Evolutionary conservation across 2,329 filamentous ascomycete species (phyloP), one percentile per base, ranked within the genome.

Genomic region (Verticillium tricorpus): DNA sequence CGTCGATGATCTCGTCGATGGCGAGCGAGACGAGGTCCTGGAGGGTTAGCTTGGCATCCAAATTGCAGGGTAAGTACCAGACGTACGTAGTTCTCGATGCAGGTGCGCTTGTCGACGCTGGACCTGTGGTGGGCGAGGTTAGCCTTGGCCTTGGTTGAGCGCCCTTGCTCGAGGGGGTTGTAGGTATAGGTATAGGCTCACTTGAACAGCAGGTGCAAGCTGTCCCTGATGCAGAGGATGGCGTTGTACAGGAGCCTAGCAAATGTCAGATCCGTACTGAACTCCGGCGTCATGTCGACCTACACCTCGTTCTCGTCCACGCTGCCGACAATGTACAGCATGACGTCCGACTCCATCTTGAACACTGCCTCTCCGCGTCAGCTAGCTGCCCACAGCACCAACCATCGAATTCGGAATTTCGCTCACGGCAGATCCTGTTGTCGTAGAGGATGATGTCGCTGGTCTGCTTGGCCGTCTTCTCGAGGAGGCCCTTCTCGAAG

Each of bases 391-490:
- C 92, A 64, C n/a, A 7, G 9, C n/a, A n/a, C n/a, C n/a, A n/a
- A n/a, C n/a, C n/a, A 12, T 50, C 8, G 5, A n/a, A 12, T 8
- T 14, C 45, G 19, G 9, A 3, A 22, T 25, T 9, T n/a, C 12
- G 45, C 45, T 50, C 45, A 50, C 45, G 19, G 45, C 45, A 50
- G 19, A 99, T 90, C 71, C 92, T 88, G 80, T 96, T 96, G 79
- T 99, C 95, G 79, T 97, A 98, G 61, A 99, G 87, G 69, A 99
- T 96, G 70, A 99, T 95, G 79, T 98, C 95, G 69, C 90, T 92
- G 15, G 87, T 93, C 80, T 96, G 92, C 83, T 98, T 99, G 68
- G 91, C 89, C 17, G 95, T 98, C 85, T 99, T 98, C 72, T 97
- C 89, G 63, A 97, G 80, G 45, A 99, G 85, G 6, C 93, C 95